A percentile compares a stretch with the other conserved stretches of the same genome.
Conservation (phyloP, 805 yeast genomes). For the Candida maesae region DNA sequence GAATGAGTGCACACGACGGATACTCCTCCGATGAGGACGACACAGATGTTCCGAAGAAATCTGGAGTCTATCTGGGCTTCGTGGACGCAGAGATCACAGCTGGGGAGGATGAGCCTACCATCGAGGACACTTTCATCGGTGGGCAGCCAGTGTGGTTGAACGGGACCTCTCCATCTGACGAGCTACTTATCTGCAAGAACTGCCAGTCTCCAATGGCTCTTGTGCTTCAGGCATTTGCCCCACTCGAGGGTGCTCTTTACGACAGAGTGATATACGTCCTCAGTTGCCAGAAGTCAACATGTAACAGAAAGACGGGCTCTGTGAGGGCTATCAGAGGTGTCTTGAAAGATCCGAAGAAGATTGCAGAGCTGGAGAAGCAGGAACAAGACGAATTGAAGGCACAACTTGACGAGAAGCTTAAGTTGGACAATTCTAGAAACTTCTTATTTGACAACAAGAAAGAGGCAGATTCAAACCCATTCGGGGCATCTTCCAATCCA, state of each 20-base stretch:
- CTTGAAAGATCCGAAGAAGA: constrained; percentile 49
- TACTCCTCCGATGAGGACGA: constrained; percentile 54
- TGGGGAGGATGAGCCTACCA: constrained; percentile 38
- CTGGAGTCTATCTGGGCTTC: constrained; percentile 54
- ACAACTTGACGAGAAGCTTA: constrained; percentile 40
- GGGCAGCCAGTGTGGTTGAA: constrained; percentile 74
- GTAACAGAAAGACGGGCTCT: constrained; percentile 68
- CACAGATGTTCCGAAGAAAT: constrained; percentile 22
- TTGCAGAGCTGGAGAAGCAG: constrained; percentile 37
- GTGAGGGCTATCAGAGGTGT: constrained; percentile 78
- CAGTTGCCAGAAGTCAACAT: constrained; percentile 59
- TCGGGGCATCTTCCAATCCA: constrained; percentile 26
- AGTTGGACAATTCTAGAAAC: constrained; percentile 39
- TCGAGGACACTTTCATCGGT: constrained; percentile 78
- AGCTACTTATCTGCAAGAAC: constrained; percentile 55
- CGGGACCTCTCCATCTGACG: constrained; percentile 52
- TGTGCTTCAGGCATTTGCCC: constrained; percentile 76
- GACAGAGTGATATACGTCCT: constrained; percentile 82
- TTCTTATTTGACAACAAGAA: constrained; percentile 29
- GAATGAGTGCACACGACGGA: constrained; percentile 28
- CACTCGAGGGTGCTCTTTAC: constrained; percentile 65
- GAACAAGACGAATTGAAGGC: constrained; percentile 38
- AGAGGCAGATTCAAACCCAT: constrained; percentile 38
- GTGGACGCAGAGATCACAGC: constrained; percentile 57
- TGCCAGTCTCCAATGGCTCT: constrained; percentile 65